Conservation (phyloP, 306 rosid species). For the Glycine latifolia region DNA sequence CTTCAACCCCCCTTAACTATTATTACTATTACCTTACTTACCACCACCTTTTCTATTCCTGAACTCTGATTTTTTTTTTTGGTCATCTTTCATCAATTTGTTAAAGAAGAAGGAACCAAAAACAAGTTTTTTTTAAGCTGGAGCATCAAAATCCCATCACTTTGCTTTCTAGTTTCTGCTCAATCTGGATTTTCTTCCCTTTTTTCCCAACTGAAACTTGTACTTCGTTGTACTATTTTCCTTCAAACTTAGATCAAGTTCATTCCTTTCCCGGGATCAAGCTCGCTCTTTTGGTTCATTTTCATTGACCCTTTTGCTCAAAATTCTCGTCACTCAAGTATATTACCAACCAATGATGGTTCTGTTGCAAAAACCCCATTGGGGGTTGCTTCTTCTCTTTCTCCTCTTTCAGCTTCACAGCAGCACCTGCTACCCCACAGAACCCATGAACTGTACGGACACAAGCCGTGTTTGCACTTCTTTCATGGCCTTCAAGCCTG, state of each 20-base stretch:
- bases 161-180: conserved; percentile 39
- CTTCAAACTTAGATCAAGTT: conserved; percentile 49
- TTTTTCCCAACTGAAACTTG: conserved; percentile 29
- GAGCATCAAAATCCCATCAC: conserved; percentile 22
- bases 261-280: conserved; percentile 39
- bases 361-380: conserved; percentile 42
- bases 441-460: conserved; percentile 84
- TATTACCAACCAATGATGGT: conserved; percentile 64
- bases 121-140: conserved; percentile 12
- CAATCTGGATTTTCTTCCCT: conserved; percentile 27
- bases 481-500: conserved; percentile 81
- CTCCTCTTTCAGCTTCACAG: conserved; percentile 51
- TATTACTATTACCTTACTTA: not conserved
- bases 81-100: conserved; percentile 31
- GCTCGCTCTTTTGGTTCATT: conserved; percentile 15
- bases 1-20: conserved; percentile 44
- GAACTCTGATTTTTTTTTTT: conserved; percentile 4
- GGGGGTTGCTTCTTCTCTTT: conserved; percentile 51
- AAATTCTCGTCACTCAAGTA: not conserved
- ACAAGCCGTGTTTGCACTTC: conserved; percentile 81
- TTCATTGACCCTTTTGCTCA: conserved; percentile 44
- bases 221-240: conserved; percentile 25
- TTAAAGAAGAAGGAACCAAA: not conserved
- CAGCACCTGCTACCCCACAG: conserved; percentile 47
- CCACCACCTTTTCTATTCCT: not conserved